phyloP scores from a whole-genome alignment of 208 protist genomes.

The Acanthamoeba royreba region DNA sequence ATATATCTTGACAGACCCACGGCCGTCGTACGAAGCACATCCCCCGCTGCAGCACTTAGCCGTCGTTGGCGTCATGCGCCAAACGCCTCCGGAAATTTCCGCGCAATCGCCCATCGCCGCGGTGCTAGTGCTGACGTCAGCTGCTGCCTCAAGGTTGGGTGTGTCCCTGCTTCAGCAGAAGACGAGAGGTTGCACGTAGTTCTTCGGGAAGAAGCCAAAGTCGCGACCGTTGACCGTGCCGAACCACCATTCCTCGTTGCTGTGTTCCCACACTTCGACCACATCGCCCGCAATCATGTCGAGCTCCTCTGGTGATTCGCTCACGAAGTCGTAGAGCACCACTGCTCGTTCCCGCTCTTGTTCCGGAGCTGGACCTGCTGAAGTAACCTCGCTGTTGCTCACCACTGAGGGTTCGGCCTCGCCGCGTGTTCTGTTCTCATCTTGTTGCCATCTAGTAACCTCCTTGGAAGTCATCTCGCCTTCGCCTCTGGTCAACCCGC shows the following conservation, averaged over 20 bases:
- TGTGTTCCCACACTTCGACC: neutral
- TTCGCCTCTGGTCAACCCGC: neutral
- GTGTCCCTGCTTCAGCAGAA: neutral
- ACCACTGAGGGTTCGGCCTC: neutral
- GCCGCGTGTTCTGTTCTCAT: neutral
- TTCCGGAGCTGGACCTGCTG: neutral
- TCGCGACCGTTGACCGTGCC: neutral
- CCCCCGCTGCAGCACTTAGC: no score
- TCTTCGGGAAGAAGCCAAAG: slow-evolving; percentile 21
- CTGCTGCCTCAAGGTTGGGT: no score
- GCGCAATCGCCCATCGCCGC: neutral
- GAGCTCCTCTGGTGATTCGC: neutral
- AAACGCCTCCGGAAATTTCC: no score
- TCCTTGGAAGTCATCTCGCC: neutral
- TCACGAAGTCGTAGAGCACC: slow-evolving; percentile 18
- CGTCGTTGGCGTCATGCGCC: no score
- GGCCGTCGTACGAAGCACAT: no score
- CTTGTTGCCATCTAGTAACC: no score
- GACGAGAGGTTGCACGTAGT: neutral
- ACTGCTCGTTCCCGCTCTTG: neutral
- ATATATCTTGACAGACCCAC: no score
- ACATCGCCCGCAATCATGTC: slow-evolving; percentile 4
- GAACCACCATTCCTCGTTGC: slow-evolving; percentile 39
- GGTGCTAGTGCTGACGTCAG: neutral
- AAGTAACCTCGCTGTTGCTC: neutral